phyloP scores from a whole-genome alignment of 2,329 filamentous ascomycete species.

The Lecanoromycetidae sp. region DNA sequence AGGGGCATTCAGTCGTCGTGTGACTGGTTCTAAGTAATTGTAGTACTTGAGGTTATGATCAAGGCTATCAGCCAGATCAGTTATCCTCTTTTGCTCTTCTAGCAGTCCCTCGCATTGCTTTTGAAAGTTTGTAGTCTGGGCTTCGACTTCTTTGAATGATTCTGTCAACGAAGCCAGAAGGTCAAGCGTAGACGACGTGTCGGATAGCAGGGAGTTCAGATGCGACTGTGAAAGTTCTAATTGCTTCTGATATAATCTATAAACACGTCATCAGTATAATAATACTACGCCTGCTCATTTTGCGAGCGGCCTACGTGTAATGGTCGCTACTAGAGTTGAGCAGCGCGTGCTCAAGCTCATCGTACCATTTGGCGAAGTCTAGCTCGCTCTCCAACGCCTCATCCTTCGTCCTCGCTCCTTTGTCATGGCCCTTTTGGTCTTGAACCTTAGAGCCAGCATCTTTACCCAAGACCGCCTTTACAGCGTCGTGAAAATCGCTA shows the following conservation, averaged over 20 bases:
- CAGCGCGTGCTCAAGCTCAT: constrained; percentile 51
- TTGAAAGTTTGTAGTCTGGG: constrained; percentile 86
- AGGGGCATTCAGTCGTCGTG: constrained; percentile 78
- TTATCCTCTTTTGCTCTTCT: constrained; percentile 65
- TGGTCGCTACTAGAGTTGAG: constrained; percentile 73
- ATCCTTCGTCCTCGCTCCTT: constrained; percentile 25
- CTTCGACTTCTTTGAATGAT: constrained; percentile 77
- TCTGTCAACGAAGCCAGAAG: constrained; percentile 67
- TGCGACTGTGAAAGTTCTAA: constrained; percentile 69
- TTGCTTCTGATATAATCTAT: constrained; percentile 66
- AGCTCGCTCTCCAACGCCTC: constrained; percentile 42
- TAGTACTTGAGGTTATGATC: constrained; percentile 90
- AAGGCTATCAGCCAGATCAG: constrained; percentile 69
- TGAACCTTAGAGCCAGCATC: constrained; percentile 29
- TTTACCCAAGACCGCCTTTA: constrained; percentile 44
- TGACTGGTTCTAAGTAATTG: constrained; percentile 81
- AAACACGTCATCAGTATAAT: constrained; percentile 10
- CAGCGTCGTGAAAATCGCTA: constrained; percentile 60
- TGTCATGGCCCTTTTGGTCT: constrained; percentile 26
- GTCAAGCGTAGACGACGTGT: constrained; percentile 63
- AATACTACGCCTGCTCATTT: constrained; percentile 22
- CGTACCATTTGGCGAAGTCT: constrained; percentile 48
- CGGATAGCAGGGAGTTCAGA: constrained; percentile 63
- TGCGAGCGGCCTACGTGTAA: constrained; percentile 49
- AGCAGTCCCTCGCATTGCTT: constrained; percentile 82